Conservation (phyloP, 2,329 filamentous ascomycete genomes). For the Aspergillus fijiensis region DNA sequence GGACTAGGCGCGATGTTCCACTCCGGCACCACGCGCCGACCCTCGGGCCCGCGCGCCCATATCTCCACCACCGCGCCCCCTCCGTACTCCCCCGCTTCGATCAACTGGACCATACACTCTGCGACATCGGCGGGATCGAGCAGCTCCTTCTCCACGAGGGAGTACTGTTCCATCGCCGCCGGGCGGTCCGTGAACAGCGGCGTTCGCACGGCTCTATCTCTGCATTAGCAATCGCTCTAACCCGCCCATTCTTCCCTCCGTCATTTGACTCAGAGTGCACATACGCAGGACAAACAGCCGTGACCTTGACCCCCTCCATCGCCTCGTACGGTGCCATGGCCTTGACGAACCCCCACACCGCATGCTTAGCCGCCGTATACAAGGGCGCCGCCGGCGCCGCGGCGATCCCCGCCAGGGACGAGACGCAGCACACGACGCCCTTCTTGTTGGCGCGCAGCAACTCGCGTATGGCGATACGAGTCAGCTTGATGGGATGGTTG, state of each 20-base stretch:
- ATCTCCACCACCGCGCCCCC: conserved; percentile 4
- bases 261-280: too few relatives aligned
- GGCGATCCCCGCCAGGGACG: background rate
- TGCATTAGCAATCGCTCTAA: background rate
- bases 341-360: conserved; percentile 8
- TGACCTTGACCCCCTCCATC: conserved; percentile 9
- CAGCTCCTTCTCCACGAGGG: background rate
- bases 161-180: background rate
- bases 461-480: conserved; percentile 7
- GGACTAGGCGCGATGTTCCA: background rate
- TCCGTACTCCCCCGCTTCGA: background rate
- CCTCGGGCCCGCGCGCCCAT: background rate
- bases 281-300: conserved; percentile 10
- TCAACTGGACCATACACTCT: background rate
- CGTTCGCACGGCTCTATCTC: background rate
- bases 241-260: too few relatives aligned
- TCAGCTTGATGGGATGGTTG: conserved; percentile 9
- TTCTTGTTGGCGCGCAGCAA: conserved; percentile 6
- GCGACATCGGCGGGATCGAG: background rate
- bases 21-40: background rate
- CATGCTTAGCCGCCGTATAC: conserved; percentile 11
- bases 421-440: conserved; percentile 6
- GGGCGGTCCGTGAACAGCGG: background rate
- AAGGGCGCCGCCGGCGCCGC: background rate
- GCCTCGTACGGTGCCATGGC: background rate